Evolutionary conservation across 169 alveolate species (phyloP), one percentile per base, ranked within the genome.

Genomic region (Cryptosporidium felis): DNA sequence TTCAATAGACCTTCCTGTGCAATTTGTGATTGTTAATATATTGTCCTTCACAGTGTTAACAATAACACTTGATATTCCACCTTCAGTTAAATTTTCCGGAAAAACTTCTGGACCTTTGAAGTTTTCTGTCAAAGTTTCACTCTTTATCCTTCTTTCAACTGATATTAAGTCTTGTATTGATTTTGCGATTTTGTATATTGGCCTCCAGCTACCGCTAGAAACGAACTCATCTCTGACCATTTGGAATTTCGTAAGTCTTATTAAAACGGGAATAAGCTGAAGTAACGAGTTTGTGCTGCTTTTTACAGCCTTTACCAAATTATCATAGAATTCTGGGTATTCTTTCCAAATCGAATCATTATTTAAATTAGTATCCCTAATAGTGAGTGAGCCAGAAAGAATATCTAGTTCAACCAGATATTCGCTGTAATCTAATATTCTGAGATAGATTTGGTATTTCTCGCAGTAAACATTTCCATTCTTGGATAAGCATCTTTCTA

Each of bases 181-280:
- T 28, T 21, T 36, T 9, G 81, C 63, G 5, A 65, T 26, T 6
- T 30, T 65, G 14, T 12, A 44, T 2, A 65, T 65, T 34, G 59
- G 62, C 26, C 61, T 46, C 81, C 81, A 65, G 36, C 41, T 46
- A 21, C 34, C 26, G 8, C 49, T 46, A 21, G 14, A 44, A n/a
- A 44, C 26, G 30, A 65, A 47, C 32, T 47, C 61, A 14, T 46
- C 40, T 46, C 46, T 46, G 30, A 65, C 6, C 3, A 45, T 65
- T 65, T 65, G 81, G 61, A 44, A 65, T 46, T 30, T 65, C n/a
- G 81, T 65, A 30, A 65, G 36, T 36, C 56, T 74, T 10, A 74
- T 5, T 38, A 56, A 53, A 53, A 14, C 51, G n/a, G 85, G 74
- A 14, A 53, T 21, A 36, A 56, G 38, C 21, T 51, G 49, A 30